Percentiles rank a stretch among this genome's conserved stretches.
phyloP scores from a whole-genome alignment of 2,329 filamentous ascomycete genomes.

The Ceratocystis cubensis region DNA sequence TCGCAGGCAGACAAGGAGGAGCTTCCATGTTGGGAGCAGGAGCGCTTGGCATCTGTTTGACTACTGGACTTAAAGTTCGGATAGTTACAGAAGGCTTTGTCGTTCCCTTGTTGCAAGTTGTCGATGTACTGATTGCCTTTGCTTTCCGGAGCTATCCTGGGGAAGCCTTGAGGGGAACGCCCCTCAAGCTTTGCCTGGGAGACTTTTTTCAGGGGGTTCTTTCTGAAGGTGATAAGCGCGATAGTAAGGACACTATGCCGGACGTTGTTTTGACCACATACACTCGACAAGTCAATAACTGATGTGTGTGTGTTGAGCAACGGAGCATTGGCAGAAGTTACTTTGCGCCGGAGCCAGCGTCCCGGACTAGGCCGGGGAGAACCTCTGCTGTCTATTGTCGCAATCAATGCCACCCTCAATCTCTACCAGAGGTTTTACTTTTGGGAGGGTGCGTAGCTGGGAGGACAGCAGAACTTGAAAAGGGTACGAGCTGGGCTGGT shows the following conservation, averaged over 20 bases:
- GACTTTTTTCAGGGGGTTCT: conserved; percentile 29
- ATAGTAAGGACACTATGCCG: conserved; percentile 39
- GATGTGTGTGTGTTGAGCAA: not conserved
- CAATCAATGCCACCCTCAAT: conserved; percentile 10
- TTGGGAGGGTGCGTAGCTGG: conserved; percentile 12
- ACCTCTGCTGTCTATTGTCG: conserved; percentile 20
- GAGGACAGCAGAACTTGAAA: conserved; percentile 20
- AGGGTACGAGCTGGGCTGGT: conserved; percentile 35
- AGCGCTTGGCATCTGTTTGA: not conserved
- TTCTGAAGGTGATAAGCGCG: conserved; percentile 48
- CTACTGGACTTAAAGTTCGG: not conserved
- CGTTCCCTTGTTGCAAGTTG: not conserved
- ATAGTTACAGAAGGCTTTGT: not conserved
- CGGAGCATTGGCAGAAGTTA: conserved; percentile 31
- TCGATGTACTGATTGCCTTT: conserved; percentile 6
- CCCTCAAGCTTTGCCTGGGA: too few relatives aligned
- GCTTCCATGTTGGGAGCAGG: not conserved
- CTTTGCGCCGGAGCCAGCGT: conserved; percentile 47
- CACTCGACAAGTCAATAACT: not conserved
- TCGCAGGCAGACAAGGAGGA: not conserved
- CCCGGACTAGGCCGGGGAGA: conserved; percentile 44
- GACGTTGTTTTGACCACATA: conserved; percentile 18
- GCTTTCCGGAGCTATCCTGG: conserved; percentile 1
- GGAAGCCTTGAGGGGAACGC: not conserved
- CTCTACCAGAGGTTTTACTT: conserved; percentile 24